phyloP scores from a whole-genome alignment of 352 stramenopile genomes.

The Lagenidium sp. region DNA sequence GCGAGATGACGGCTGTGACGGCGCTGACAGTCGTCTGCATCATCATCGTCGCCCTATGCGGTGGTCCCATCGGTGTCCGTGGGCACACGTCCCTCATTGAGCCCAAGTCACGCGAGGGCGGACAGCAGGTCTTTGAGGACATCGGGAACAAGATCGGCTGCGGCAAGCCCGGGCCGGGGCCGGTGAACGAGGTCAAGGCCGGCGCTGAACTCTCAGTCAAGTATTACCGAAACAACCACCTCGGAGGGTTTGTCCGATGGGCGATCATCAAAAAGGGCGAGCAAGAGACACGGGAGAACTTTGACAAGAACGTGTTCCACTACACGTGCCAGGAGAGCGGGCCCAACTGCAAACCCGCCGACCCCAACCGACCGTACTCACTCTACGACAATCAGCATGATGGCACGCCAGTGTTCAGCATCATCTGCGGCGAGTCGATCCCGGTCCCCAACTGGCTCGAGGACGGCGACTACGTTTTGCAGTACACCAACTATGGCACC shows the following conservation, averaged over 20 bases:
- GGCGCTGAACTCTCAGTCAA: too few relatives aligned
- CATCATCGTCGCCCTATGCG: too few relatives aligned
- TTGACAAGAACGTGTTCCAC: constrained; percentile 11
- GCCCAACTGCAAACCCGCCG: neutral
- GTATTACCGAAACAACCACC: constrained; percentile 1
- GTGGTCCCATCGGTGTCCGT: too few relatives aligned
- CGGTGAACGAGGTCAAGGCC: too few relatives aligned
- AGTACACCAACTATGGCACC: neutral
- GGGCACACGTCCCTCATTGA: too few relatives aligned
- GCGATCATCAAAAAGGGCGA: constrained; percentile 4
- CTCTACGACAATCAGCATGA: too few relatives aligned
- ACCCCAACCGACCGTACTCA: constrained; percentile 1
- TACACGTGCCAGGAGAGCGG: constrained; percentile 13
- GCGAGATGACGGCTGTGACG: too few relatives aligned
- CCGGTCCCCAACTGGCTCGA: neutral
- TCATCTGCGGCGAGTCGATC: constrained; percentile 1
- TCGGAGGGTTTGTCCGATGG: constrained; percentile 14
- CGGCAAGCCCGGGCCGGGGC: too few relatives aligned
- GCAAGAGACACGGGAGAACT: constrained; percentile 4
- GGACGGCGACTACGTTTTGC: constrained; percentile 2
- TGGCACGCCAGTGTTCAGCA: neutral
- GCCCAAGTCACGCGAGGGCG: too few relatives aligned
- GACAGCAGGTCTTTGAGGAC: too few relatives aligned
- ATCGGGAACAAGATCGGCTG: too few relatives aligned
- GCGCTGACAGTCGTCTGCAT: too few relatives aligned